These are phyloP conservation scores for Linnemannia zychae DNA, from an alignment of 192 early-diverging fungal genomes.

Conservation along the genomic window DNA sequence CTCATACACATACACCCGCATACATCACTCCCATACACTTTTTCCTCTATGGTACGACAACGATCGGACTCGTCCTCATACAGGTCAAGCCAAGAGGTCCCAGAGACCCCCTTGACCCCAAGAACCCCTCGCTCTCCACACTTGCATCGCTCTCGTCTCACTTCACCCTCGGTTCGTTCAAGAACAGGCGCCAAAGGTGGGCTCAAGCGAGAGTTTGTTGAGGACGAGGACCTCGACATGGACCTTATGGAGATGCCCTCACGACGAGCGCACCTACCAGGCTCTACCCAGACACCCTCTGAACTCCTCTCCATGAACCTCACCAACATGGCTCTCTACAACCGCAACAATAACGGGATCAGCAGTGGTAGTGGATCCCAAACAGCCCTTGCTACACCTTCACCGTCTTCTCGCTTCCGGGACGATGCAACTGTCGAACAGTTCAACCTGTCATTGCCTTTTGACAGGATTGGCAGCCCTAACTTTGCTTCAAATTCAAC, in stretches of 20 bases:
- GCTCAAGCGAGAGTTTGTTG: constrained; percentile 17
- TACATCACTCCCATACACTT: background rate
- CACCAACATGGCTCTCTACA: constrained; percentile 17
- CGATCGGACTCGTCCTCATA: constrained; percentile 16
- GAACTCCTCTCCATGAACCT: constrained; percentile 42
- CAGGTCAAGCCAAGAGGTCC: constrained; percentile 17
- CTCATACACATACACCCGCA: background rate
- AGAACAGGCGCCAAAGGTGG: background rate
- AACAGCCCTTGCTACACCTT: background rate
- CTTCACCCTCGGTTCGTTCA: background rate
- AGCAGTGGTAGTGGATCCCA: background rate
- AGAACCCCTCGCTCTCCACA: constrained; percentile 36
- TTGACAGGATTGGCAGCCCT: constrained; percentile 11
- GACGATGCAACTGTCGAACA: constrained; percentile 15
- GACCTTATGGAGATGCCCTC: background rate
- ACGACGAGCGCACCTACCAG: background rate
- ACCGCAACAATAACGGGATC: background rate
- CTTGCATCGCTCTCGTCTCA: constrained; percentile 21
- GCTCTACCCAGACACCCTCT: constrained; percentile 31
- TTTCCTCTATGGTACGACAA: constrained; percentile 18
- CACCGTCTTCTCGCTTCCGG: constrained; percentile 18
- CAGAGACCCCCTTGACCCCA: constrained; percentile 42
- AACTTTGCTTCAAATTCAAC: background rate
- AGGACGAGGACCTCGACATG: constrained; percentile 21
- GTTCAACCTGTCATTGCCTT: constrained; percentile 25